A percentile compares a stretch with the other conserved stretches of the same genome.
These are phyloP conservation scores for Leavenworthia alabamica DNA, from an alignment of 345 rosid genomes.

Conservation along the genomic window DNA sequence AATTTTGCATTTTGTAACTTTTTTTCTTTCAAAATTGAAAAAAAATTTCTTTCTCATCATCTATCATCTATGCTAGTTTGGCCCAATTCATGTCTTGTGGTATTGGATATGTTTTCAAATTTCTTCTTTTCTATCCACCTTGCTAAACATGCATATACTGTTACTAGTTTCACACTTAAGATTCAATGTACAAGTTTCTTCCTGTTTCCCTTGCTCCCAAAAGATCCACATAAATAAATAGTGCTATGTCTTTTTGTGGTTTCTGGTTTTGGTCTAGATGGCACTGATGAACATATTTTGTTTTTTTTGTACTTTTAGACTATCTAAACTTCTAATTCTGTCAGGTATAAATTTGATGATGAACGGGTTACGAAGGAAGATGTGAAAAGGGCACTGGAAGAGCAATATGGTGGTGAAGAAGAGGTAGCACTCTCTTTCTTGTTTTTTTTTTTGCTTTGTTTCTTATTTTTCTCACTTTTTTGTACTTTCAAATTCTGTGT, in stretches of 20 bases:
- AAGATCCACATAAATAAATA: not conserved
- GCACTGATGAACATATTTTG: not conserved
- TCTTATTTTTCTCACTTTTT: constrained; percentile 1
- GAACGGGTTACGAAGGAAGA: constrained; percentile 98
- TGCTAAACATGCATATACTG: not conserved
- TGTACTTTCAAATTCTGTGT: constrained; percentile 14
- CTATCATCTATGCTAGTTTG: constrained; percentile 17
- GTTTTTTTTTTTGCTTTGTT: constrained; percentile 14
- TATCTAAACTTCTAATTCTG: constrained; percentile 8
- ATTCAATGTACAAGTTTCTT: constrained; percentile 8
- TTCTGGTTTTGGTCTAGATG: constrained; percentile 4
- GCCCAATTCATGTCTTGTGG: constrained; percentile 4
- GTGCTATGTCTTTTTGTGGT: not conserved
- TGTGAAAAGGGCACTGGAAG: constrained; percentile 81
- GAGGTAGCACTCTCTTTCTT: constrained; percentile 51
- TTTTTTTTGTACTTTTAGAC: not conserved
- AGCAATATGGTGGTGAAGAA: constrained; percentile 99
- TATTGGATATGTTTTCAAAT: not conserved
- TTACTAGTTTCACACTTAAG: not conserved
- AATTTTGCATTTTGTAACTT: not conserved
- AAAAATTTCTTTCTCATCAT: constrained; percentile 3
- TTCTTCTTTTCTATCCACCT: constrained; percentile 5
- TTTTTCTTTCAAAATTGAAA: not conserved
- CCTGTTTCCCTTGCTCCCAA: not conserved
- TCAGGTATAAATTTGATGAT: constrained; percentile 96